These are phyloP conservation scores for Naganishia sp. DNA, from an alignment of 1,284 basidiomycete species.

Conservation along the genomic window DNA sequence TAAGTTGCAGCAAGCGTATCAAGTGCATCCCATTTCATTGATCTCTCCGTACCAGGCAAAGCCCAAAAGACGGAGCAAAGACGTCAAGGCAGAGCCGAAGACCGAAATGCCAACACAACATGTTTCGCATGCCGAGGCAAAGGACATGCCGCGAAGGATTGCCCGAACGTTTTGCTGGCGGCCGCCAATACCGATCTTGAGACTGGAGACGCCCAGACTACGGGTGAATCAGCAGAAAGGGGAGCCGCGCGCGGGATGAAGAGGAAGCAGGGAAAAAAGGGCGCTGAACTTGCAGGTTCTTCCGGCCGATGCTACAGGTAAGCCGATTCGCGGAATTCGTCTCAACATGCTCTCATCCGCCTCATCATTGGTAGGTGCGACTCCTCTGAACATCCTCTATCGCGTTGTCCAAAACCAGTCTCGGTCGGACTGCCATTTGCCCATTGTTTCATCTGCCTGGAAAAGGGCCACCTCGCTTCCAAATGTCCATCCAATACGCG, in stretches of 20 bases:
- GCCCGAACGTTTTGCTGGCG: slow-evolving; percentile 61
- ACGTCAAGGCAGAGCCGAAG: slow-evolving; percentile 66
- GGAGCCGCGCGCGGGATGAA: slow-evolving; percentile 43
- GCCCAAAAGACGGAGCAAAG: slow-evolving; percentile 61
- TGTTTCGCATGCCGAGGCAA: slow-evolving; percentile 86
- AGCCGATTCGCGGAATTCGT: slow-evolving; percentile 37
- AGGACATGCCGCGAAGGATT: slow-evolving; percentile 82
- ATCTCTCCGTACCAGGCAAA: slow-evolving; percentile 21
- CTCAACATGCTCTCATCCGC: slow-evolving; percentile 26
- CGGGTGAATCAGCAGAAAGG: slow-evolving; percentile 36
- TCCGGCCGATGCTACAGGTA: slow-evolving; percentile 83
- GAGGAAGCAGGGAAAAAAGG: slow-evolving; percentile 45
- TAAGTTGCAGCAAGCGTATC: slow-evolving; percentile 37
- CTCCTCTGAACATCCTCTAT: slow-evolving; percentile 73
- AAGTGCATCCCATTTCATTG: neutral
- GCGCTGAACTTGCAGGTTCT: slow-evolving; percentile 43
- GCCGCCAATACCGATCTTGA: slow-evolving; percentile 38
- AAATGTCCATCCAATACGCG: slow-evolving; percentile 78
- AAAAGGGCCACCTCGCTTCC: slow-evolving; percentile 76
- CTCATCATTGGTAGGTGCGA: slow-evolving; percentile 66
- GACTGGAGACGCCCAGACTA: neutral
- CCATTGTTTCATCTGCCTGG: slow-evolving; percentile 85
- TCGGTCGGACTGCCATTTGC: slow-evolving; percentile 74
- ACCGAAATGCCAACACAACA: slow-evolving; percentile 63
- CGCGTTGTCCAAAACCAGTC: slow-evolving; percentile 67